Conservation (phyloP, 2,329 filamentous ascomycete genomes). For the Botrytis cinerea region DNA sequence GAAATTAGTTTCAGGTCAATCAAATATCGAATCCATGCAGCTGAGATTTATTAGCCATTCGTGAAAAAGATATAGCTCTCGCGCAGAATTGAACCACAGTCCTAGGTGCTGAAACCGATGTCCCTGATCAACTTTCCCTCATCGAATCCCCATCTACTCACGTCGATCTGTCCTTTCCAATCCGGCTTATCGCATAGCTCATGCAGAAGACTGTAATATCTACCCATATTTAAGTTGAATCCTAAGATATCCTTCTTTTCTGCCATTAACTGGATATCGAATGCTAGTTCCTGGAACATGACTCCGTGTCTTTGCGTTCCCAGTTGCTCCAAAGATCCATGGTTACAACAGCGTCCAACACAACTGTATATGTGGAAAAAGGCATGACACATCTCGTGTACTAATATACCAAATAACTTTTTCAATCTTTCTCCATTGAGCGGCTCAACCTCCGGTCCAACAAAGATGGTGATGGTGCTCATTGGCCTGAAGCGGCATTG, state of each 20-base stretch:
- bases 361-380: slow-evolving; percentile 13
- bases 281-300: slow-evolving; percentile 11
- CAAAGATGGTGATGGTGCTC: background rate
- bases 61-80: background rate
- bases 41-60: too few relatives aligned
- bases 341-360: background rate
- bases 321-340: slow-evolving; percentile 1
- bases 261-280: background rate
- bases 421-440: background rate
- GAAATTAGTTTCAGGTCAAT: too few relatives aligned
- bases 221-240: background rate
- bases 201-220: background rate
- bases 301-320: background rate
- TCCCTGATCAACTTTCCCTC: background rate
- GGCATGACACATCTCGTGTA: slow-evolving; percentile 17
- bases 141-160: background rate
- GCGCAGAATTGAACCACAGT: background rate
- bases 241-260: background rate
- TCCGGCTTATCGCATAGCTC: background rate
- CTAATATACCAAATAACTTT: background rate
- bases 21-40: background rate
- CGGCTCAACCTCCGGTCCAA: background rate
- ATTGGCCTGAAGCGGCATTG: background rate
- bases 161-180: background rate
- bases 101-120: background rate